Evolutionary conservation across 192 early-diverging fungal genomes (phyloP).

Genomic region (Lunasporangiospora selenospora): DNA sequence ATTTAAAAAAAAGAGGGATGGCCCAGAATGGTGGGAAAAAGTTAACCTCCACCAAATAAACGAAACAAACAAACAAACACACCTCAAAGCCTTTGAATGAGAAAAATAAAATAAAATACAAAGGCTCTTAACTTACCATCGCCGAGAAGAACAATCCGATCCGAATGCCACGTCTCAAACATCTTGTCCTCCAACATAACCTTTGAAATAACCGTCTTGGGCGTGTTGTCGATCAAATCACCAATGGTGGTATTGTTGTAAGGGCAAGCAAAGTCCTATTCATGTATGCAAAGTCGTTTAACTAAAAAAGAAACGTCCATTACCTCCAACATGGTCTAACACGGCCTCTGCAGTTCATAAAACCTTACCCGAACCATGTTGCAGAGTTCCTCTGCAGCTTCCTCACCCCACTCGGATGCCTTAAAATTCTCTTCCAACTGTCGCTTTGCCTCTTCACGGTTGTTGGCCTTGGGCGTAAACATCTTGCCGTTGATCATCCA

Average conservation of each 20-base stretch:
- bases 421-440: conserved; percentile 4
- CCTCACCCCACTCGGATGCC: neutral
- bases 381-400: no score
- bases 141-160: conserved; percentile 4
- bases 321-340: no score
- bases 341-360: no score
- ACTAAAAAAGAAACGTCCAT: no score
- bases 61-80: no score
- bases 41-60: no score
- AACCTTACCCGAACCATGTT: conserved; percentile 1
- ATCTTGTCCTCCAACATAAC: conserved; percentile 39
- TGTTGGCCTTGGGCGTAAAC: neutral
- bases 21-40: no score
- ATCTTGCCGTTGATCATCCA: conserved; percentile 6
- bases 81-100: no score
- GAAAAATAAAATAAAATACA: no score
- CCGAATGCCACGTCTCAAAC: conserved; percentile 13
- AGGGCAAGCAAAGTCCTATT: conserved; percentile 1
- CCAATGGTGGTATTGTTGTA: conserved; percentile 8
- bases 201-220: conserved; percentile 5
- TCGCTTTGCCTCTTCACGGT: neutral
- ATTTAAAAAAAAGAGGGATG: no score
- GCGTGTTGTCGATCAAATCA: conserved; percentile 26
- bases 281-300: no score
- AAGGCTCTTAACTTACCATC: no score